Evolutionary conservation across 352 stramenopile species (phyloP), one percentile per base, ranked within the genome.

Genomic region (Paralagenidium karlingii): DNA sequence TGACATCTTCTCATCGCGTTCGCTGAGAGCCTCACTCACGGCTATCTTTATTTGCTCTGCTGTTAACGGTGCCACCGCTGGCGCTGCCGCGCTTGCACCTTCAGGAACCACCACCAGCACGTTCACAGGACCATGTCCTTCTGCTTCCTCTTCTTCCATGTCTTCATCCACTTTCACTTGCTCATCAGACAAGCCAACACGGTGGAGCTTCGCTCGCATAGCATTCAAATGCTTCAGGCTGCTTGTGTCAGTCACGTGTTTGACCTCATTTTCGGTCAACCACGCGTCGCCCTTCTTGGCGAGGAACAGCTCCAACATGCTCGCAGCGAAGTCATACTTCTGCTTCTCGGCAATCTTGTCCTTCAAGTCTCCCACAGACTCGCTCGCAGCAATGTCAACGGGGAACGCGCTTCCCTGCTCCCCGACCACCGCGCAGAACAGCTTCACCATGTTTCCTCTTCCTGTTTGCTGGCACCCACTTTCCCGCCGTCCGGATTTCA

Each of bases 281-380:
- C 47, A 62, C 24, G 15, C 18, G 33, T 25, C 31, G 28, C 20
- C 21, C 31, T 51, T 33, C 43, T 27, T 45, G 29, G 53, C 43
- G 39, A 68, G 50, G 29, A 49, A 64, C 29, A 68, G 47, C 47
- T 49, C 29, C 47, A 64, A 22, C 11, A 46, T 3, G 11, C 37
- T 38, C 11, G 40, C 53, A 47, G 34, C 15, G 20, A 40, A 47
- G 25, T 20, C 28, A 1, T 10, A n/a, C 10, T 53, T 34, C 28
- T 33, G 13, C 45, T 49, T 34, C 25, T 46, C 31, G 43, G 57
- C 58, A 29, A 63, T 58, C 42, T 38, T 41, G 5, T 57, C 12
- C 38, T 60, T 64, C 42, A 64, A 34, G 37, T 55, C 27, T 24
- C 13, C 55, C 9, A 58, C 47, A 4, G 41, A 56, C 5, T 43